Percentiles rank a stretch among this genome's conserved stretches.
phyloP scores from a whole-genome alignment of 2,329 filamentous ascomycete genomes.

The Gliomastix tumulicola region DNA sequence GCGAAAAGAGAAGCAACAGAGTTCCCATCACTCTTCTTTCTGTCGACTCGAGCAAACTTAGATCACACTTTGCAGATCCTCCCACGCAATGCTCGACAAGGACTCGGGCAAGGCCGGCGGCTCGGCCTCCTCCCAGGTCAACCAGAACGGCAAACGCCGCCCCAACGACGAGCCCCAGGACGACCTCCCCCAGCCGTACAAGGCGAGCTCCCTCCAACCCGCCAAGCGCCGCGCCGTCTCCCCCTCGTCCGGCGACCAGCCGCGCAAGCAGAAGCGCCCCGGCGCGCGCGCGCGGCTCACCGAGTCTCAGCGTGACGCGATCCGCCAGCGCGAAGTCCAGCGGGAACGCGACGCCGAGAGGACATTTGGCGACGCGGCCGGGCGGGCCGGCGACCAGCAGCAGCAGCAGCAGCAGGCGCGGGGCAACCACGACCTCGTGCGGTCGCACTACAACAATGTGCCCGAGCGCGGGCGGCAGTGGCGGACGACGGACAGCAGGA shows the following conservation, averaged over 20 bases:
- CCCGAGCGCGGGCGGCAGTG: conserved; percentile 91
- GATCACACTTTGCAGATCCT: no score
- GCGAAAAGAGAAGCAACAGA: no score
- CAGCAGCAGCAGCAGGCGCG: conserved; percentile 23
- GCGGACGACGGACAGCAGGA: conserved; percentile 88
- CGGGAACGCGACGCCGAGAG: conserved; percentile 38
- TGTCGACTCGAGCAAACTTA: no score
- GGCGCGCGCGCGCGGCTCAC: conserved; percentile 61
- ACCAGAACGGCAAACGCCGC: conserved; percentile 16
- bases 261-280: conserved; percentile 63
- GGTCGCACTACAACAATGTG: conserved; percentile 92
- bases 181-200: conserved; percentile 52
- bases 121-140: no score
- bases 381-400: conserved; percentile 26
- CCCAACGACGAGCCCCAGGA: conserved; percentile 22
- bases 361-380: no score
- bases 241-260: conserved; percentile 43
- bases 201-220: conserved; percentile 49
- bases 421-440: conserved; percentile 74
- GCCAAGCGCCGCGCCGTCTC: conserved; percentile 53
- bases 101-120: no score
- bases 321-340: conserved; percentile 55
- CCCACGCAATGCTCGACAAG: no score
- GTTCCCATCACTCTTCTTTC: no score
- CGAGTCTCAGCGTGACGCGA: conserved; percentile 59